Evolutionary conservation across 805 yeast species (phyloP).

Genomic region (Lipomyces lipofer): DNA sequence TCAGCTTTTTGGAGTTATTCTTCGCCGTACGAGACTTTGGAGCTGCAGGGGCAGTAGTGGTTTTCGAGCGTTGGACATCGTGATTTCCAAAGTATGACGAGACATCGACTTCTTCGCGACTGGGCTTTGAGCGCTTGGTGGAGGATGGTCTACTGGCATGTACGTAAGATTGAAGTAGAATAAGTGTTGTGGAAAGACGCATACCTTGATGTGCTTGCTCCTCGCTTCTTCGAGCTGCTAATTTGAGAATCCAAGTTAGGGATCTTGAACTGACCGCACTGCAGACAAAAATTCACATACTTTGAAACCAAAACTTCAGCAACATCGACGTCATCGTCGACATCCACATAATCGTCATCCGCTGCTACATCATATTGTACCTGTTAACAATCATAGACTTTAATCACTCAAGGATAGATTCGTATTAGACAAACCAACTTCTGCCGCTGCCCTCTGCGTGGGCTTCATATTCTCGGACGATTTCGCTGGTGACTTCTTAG

Average conservation of each 20-base stretch:
- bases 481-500: background rate
- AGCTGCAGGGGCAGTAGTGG: background rate
- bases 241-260: background rate
- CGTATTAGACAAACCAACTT: too few species aligned
- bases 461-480: background rate
- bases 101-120: background rate
- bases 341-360: background rate
- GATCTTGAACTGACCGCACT: background rate
- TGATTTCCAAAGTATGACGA: conserved; percentile 1
- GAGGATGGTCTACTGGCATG: background rate
- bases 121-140: background rate
- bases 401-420: background rate
- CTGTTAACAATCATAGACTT: background rate
- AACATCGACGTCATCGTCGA: background rate
- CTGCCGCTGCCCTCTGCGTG: background rate
- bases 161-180: background rate
- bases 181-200: too few species aligned
- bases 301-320: background rate
- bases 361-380: background rate
- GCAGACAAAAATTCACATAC: background rate
- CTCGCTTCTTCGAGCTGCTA: background rate
- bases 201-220: background rate
- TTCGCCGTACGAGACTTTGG: background rate
- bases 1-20: background rate
- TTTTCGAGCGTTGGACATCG: background rate